Percentiles rank a stretch among this genome's conserved stretches.
Conservation (phyloP, 73 alveolate genomes). For the Paramecium bursaria region DNA sequence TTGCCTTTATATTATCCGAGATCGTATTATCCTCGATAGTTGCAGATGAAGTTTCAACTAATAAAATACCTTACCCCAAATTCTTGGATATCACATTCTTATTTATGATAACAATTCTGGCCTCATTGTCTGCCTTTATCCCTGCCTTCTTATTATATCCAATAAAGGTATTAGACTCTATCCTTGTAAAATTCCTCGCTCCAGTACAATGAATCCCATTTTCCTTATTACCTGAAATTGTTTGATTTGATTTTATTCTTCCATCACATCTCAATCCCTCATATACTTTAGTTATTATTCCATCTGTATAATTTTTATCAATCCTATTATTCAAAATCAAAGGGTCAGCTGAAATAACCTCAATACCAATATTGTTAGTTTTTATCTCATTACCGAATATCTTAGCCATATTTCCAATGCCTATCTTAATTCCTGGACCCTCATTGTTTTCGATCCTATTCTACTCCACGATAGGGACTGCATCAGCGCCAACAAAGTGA, state of each 20-base stretch:
- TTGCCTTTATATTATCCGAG: constrained; percentile 91
- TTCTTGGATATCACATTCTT: constrained; percentile 85
- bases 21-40: constrained; percentile 92
- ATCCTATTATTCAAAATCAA: constrained; percentile 74
- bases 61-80: constrained; percentile 93
- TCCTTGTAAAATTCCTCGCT: constrained; percentile 80
- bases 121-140: constrained; percentile 85
- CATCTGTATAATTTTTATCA: constrained; percentile 76
- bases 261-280: constrained; percentile 79
- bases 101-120: constrained; percentile 81
- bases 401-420: constrained; percentile 64
- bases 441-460: constrained; percentile 74
- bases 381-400: constrained; percentile 78
- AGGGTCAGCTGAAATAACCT: constrained; percentile 78
- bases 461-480: constrained; percentile 75
- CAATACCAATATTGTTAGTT: constrained; percentile 75
- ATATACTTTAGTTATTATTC: constrained; percentile 76
- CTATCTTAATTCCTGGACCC: constrained; percentile 65
- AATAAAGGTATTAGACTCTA: constrained; percentile 79
- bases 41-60: constrained; percentile 93
- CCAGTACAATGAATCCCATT: constrained; percentile 94
- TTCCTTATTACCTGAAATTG: constrained; percentile 84
- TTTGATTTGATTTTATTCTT: constrained; percentile 68
- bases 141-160: constrained; percentile 93
- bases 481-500: constrained; percentile 72